A percentile compares a stretch with the other conserved stretches of the same genome.
phyloP scores from a whole-genome alignment of 2,329 filamentous ascomycete species.

The Calonectria pseudoreteaudii region DNA sequence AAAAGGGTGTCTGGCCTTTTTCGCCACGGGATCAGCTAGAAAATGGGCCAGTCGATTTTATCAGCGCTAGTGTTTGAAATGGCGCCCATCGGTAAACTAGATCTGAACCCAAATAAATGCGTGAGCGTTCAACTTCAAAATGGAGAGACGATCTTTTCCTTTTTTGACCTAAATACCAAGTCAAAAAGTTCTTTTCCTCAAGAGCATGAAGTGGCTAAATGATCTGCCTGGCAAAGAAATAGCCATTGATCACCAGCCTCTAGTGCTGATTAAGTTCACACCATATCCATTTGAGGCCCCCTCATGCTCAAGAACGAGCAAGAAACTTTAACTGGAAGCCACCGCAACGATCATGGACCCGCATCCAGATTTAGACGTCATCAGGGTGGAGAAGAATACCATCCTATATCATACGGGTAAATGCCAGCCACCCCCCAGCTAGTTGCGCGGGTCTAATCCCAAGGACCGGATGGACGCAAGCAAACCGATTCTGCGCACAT shows the following conservation, averaged over 20 bases:
- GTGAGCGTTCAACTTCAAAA: background rate
- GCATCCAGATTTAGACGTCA: background rate
- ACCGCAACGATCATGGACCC: background rate
- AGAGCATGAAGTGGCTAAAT: background rate
- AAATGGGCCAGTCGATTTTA: background rate
- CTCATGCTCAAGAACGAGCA: background rate
- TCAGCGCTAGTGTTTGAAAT: background rate
- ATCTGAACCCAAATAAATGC: background rate
- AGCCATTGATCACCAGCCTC: background rate
- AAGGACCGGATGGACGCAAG: background rate
- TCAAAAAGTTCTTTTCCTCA: background rate
- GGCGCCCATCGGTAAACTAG: background rate
- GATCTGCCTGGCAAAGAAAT: background rate
- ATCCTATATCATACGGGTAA: background rate
- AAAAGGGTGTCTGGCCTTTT: too few species aligned
- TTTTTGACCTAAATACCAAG: background rate
- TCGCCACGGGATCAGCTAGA: too few species aligned
- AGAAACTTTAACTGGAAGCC: background rate
- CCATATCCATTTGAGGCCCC: background rate
- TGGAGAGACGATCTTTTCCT: background rate
- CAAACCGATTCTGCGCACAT: too few species aligned
- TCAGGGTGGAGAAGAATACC: background rate
- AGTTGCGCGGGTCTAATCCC: background rate
- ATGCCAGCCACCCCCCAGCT: background rate
- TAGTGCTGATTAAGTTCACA: background rate